Percentiles rank a stretch among this genome's conserved stretches.
Evolutionary conservation across 1,139 yeast species (phyloP).

Genomic region (Sporopachydermia cereana): DNA sequence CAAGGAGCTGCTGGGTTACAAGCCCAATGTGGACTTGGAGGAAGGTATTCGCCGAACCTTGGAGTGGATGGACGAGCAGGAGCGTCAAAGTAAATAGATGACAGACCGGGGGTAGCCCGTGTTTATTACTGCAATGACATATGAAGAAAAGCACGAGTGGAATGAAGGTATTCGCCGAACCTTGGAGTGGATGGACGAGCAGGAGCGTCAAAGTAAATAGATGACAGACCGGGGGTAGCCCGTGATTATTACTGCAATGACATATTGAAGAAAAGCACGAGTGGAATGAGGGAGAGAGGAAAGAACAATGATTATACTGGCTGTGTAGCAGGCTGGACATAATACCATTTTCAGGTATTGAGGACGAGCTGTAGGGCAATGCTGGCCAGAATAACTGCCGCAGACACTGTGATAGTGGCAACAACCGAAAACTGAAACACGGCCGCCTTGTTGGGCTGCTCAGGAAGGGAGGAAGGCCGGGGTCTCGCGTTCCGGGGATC

Average conservation of each 20-base stretch:
- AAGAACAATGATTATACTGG: too few species aligned
- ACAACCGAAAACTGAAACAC: not conserved
- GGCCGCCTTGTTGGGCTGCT: not conserved
- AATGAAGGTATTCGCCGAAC: slow-evolving; percentile 74
- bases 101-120: too few species aligned
- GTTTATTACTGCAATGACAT: too few species aligned
- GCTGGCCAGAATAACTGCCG: not conserved
- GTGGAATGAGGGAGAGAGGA: too few species aligned
- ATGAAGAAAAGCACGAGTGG: slow-evolving; percentile 68
- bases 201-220: slow-evolving; percentile 8
- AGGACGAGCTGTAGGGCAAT: not conserved
- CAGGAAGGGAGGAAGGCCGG: not conserved
- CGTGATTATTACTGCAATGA: too few species aligned
- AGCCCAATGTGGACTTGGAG: slow-evolving; percentile 70
- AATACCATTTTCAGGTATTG: not conserved
- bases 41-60: slow-evolving; percentile 73
- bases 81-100: slow-evolving; percentile 6
- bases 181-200: slow-evolving; percentile 79
- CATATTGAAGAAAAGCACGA: too few species aligned
- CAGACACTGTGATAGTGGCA: not conserved
- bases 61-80: slow-evolving; percentile 73
- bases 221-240: too few species aligned
- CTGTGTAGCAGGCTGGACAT: too few species aligned
- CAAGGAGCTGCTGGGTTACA: slow-evolving; percentile 60
- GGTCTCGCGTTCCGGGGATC: not conserved